A percentile compares a stretch with the other conserved stretches of the same genome.
phyloP scores from a whole-genome alignment of 345 rosid species.

The Rhizophora mangle region DNA sequence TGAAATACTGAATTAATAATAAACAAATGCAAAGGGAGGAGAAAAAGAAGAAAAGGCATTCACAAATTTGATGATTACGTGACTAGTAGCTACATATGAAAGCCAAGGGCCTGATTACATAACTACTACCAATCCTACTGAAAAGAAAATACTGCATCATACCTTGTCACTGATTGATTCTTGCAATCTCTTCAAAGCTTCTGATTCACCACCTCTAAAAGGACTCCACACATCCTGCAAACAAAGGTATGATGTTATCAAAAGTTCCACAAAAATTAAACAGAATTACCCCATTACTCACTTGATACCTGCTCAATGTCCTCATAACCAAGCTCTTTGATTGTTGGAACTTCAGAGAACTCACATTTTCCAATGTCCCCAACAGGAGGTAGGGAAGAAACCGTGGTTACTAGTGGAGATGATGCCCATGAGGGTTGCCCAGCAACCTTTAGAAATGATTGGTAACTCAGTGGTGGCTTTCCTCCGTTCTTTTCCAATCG shows the following conservation, averaged over 20 bases:
- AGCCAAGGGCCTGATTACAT: too few relatives aligned
- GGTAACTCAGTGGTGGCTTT: slow-evolving; percentile 73
- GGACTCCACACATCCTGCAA: slow-evolving; percentile 61
- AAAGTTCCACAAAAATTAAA: background rate
- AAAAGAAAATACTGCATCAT: background rate
- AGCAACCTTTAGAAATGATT: slow-evolving; percentile 82
- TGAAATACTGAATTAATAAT: too few relatives aligned
- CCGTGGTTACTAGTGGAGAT: slow-evolving; percentile 41
- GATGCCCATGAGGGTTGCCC: slow-evolving; percentile 75
- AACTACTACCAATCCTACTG: background rate
- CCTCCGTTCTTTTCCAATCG: slow-evolving; percentile 63
- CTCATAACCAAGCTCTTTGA: slow-evolving; percentile 67
- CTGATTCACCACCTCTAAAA: slow-evolving; percentile 87
- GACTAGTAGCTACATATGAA: too few relatives aligned
- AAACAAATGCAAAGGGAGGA: too few relatives aligned
- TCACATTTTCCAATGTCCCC: slow-evolving; percentile 57
- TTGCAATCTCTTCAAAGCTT: slow-evolving; percentile 62
- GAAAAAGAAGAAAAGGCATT: too few relatives aligned
- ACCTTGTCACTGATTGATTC: slow-evolving; percentile 69
- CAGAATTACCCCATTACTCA: slow-evolving; percentile 1
- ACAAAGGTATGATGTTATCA: background rate
- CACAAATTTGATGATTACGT: too few relatives aligned
- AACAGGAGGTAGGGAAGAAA: slow-evolving; percentile 63
- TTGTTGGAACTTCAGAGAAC: slow-evolving; percentile 58
- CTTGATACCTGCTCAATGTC: slow-evolving; percentile 49